Evolutionary conservation across 2,329 filamentous ascomycete genomes (phyloP).

Genomic region (Penicillium sp.): DNA sequence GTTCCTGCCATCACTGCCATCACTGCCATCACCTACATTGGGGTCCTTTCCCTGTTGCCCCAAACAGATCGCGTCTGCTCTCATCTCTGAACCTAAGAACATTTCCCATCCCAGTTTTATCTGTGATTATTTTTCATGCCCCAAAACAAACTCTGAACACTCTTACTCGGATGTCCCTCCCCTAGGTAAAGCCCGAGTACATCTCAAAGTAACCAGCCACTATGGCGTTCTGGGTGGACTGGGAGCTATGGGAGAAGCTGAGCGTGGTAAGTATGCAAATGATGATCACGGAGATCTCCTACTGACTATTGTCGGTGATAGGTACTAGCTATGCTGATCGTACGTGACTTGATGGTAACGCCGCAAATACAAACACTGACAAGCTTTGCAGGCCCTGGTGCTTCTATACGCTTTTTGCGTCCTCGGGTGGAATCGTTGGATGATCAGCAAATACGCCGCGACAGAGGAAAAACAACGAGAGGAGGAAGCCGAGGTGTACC

Average conservation of each 20-base stretch:
- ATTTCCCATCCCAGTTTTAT: background rate
- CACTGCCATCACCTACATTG: background rate
- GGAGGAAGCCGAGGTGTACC: constrained; percentile 52
- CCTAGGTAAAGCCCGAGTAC: background rate
- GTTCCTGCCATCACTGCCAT: background rate
- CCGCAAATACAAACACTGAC: constrained; percentile 16
- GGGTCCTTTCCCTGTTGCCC: background rate
- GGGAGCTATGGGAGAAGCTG: constrained; percentile 87
- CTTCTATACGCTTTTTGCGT: constrained; percentile 68
- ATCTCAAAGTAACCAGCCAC: constrained; percentile 7
- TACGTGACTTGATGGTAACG: constrained; percentile 30
- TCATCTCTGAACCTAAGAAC: background rate
- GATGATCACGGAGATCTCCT: background rate
- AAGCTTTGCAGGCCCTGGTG: constrained; percentile 55
- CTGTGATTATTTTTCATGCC: background rate
- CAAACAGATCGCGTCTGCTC: background rate
- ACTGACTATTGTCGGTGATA: constrained; percentile 41
- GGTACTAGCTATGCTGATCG: constrained; percentile 72
- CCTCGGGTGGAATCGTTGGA: constrained; percentile 57
- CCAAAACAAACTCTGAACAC: background rate
- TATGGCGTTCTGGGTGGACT: constrained; percentile 63
- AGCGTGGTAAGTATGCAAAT: constrained; percentile 68
- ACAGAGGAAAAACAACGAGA: constrained; percentile 67
- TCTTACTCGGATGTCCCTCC: background rate
- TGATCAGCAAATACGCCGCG: constrained; percentile 60